These are phyloP conservation scores for Lenzites betulinus DNA, from an alignment of 768 basidiomycete genomes.

Conservation along the genomic window DNA sequence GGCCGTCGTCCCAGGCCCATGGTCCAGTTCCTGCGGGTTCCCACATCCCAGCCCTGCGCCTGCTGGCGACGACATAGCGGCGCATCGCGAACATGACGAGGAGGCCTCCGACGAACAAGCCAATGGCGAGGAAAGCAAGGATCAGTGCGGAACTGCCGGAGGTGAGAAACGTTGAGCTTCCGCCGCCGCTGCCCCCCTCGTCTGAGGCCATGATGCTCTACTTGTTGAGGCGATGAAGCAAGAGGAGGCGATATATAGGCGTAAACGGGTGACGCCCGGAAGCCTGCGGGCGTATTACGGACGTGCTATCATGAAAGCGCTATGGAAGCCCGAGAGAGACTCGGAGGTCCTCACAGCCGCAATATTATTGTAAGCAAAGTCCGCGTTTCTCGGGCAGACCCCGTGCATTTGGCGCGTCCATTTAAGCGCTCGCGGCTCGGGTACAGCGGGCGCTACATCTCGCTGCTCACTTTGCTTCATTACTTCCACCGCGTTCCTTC, in stretches of 20 bases:
- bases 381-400: background rate
- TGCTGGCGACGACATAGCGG: slow-evolving; percentile 10
- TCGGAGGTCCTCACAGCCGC: too few species aligned
- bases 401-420: too few species aligned
- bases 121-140: slow-evolving; percentile 60
- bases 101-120: slow-evolving; percentile 53
- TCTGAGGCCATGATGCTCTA: background rate
- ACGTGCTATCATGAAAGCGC: background rate
- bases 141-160: slow-evolving; percentile 52
- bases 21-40: background rate
- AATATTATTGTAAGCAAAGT: too few species aligned
- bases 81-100: slow-evolving; percentile 44
- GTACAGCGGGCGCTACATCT: too few species aligned
- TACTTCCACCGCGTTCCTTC: too few species aligned
- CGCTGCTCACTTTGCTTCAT: too few species aligned
- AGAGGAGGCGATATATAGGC: background rate
- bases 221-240: background rate
- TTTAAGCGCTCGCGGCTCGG: too few species aligned
- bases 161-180: slow-evolving; percentile 27
- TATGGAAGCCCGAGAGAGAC: too few species aligned
- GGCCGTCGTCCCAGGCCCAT: background rate
- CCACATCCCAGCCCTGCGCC: slow-evolving; percentile 1
- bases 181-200: background rate
- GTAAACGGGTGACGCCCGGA: background rate
- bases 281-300: slow-evolving; percentile 1